phyloP scores from a whole-genome alignment of 768 basidiomycete genomes.

The Termitomyces sp. region DNA sequence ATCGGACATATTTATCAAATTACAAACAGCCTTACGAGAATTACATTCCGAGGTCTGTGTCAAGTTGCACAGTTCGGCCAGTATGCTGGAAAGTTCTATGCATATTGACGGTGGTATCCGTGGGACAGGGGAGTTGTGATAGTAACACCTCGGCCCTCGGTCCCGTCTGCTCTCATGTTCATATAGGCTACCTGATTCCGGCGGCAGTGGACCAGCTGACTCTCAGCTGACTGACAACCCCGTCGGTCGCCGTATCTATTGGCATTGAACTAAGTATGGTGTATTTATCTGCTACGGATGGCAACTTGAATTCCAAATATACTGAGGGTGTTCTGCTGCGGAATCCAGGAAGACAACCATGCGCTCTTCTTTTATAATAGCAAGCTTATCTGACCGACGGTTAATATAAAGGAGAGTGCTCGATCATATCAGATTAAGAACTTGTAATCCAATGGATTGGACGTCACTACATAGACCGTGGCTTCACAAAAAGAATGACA shows the following conservation, averaged over 20 bases:
- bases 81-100: background rate
- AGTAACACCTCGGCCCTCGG: too few species aligned
- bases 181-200: background rate
- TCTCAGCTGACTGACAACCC: slow-evolving; percentile 3
- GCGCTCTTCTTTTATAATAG: background rate
- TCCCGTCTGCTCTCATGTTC: background rate
- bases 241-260: slow-evolving; percentile 9
- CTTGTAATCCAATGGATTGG: background rate
- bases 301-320: background rate
- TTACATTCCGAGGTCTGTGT: background rate
- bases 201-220: slow-evolving; percentile 3
- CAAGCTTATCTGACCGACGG: background rate
- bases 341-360: background rate
- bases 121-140: background rate
- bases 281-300: slow-evolving; percentile 1
- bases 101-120: background rate
- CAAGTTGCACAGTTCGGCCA: background rate
- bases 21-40: background rate
- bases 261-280: background rate
- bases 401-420: background rate
- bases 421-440: background rate
- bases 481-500: slow-evolving; percentile 1
- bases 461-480: background rate
- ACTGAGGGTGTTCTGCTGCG: background rate
- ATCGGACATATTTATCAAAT: too few species aligned